phyloP scores from a whole-genome alignment of 495 filamentous ascomycete genomes.

The Penicillium paradoxum region DNA sequence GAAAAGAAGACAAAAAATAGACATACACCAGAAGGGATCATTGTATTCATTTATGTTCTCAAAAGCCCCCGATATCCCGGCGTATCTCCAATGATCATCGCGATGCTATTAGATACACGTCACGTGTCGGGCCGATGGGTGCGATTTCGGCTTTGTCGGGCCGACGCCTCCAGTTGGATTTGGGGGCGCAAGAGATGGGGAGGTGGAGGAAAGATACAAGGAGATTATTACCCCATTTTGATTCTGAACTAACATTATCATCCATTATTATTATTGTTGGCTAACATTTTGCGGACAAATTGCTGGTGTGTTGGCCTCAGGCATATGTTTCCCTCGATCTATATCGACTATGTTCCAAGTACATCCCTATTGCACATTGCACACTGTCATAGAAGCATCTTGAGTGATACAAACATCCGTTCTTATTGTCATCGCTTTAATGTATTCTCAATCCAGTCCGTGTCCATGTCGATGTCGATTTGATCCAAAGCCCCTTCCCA shows the following conservation, averaged over 20 bases:
- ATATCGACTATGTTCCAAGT: no score
- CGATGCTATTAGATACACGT: slow-evolving; percentile 8
- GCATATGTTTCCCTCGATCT: no score
- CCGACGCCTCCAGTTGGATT: slow-evolving; percentile 12
- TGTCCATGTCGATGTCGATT: slow-evolving; percentile 41
- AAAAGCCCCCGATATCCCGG: not conserved
- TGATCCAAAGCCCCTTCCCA: slow-evolving; percentile 36
- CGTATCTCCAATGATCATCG: not conserved
- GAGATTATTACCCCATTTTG: not conserved
- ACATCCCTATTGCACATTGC: no score
- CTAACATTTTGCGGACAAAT: no score
- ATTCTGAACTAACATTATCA: no score
- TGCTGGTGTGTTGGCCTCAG: no score
- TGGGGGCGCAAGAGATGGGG: not conserved
- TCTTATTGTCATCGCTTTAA: slow-evolving; percentile 18
- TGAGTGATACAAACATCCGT: no score
- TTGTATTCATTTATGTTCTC: slow-evolving; percentile 5
- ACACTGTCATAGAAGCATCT: no score
- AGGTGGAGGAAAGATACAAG: not conserved
- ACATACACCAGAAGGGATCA: not conserved
- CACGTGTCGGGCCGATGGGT: slow-evolving; percentile 35
- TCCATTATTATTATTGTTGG: no score
- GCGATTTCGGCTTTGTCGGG: slow-evolving; percentile 10
- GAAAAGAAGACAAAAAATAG: not conserved
- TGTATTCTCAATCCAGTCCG: slow-evolving; percentile 37